Percentiles rank a stretch among this genome's conserved stretches.
Conservation (phyloP, 2,329 filamentous ascomycete genomes). For the Remersonia thermophila region DNA sequence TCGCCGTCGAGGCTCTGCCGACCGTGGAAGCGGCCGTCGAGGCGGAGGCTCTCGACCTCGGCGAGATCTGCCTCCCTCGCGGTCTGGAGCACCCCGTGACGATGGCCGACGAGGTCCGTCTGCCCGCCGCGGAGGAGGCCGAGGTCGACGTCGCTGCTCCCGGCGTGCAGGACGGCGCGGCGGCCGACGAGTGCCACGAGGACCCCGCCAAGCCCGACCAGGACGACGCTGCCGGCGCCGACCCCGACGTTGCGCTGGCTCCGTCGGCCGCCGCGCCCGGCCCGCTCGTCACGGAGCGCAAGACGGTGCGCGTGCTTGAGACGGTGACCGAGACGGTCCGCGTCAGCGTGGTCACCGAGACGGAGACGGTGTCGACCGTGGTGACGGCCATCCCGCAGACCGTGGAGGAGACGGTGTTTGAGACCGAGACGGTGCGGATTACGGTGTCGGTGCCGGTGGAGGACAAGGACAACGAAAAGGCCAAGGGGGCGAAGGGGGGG, state of each 20-base stretch:
- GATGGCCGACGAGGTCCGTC: background rate
- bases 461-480: constrained; percentile 3
- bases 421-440: constrained; percentile 15
- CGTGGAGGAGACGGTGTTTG: constrained; percentile 16
- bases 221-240: background rate
- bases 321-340: constrained; percentile 19
- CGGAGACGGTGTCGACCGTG: constrained; percentile 13
- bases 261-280: constrained; percentile 8
- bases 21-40: too few species aligned
- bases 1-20: background rate
- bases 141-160: too few species aligned
- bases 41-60: too few species aligned
- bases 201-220: background rate
- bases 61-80: background rate
- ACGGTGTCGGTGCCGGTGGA: constrained; percentile 13
- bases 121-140: too few species aligned
- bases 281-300: constrained; percentile 15
- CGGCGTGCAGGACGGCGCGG: too few species aligned
- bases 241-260: too few species aligned
- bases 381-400: constrained; percentile 13
- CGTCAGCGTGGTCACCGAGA: constrained; percentile 15
- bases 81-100: constrained; percentile 2
- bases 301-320: constrained; percentile 18
- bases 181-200: background rate
- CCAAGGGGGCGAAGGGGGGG: background rate